Base-by-base conservation (phyloP, 2,329 filamentous ascomycete genomes). In the Exophiala phaeomuriformis region DNA sequence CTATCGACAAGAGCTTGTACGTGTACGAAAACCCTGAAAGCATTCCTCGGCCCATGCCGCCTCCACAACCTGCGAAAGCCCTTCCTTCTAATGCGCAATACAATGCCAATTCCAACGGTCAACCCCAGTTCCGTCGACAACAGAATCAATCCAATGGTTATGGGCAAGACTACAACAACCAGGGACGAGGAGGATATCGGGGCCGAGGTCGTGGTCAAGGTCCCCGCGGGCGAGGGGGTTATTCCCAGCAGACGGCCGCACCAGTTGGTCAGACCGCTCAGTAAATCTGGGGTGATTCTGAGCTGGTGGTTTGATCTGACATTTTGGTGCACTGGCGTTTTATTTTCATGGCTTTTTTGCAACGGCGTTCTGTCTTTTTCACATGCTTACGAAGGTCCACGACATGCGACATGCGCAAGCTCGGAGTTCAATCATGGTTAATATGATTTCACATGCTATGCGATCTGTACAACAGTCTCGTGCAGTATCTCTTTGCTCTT, bases 1-100 rank as follows among this genome's bases (percentile, higher is more conserved):
- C 83, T 63, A 98, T 98, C 61, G 93, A 98, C 76, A 97, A 96
- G 80, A 94, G 87, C 60, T 83, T 98, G 36, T 98, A 98, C 69
- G 93, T 98, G 48, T 98, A 98, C 70, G 94, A 98, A 59, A 88
- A 90, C 59, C 93, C 93, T 0, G 91, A 98, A 66, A 91, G 80
- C 53, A 97, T 98, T 64, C 93, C 94, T 47, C 84, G 90, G 33
- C 93, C 93, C 3, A 59, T 63, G 55, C 61, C 77, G 28, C 70
- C 71, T n/a, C 64, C 67, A 39, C 63, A 61, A 28, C 61, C 62
- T 40, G 39, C 61, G 43, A 53, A 58, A 44, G 48, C 44, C 42
- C 49, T 56, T 39, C 55, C 58, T 32, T 37, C 29, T 36, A 35
- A 51, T 32, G 44, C 49, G 2, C 12, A 48, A n/a, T 31, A 55